These are phyloP conservation scores for Monosporascus sp. DNA, from an alignment of 2,329 filamentous ascomycete species.

Conservation along the genomic window DNA sequence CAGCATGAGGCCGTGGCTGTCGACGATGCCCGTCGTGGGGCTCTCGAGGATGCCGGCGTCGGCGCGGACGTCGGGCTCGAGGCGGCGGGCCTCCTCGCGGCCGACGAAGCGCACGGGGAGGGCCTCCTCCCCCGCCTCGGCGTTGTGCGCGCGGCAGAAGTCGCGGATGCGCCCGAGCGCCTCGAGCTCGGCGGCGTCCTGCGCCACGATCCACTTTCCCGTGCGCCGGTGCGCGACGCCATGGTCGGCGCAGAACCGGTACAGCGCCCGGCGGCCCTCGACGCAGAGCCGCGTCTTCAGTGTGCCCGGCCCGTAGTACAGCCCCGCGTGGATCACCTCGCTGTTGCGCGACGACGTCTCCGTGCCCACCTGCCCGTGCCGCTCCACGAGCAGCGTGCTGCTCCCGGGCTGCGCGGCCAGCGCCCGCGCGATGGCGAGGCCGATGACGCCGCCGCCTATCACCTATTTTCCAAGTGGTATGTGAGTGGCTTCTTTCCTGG, in stretches of 20 bases:
- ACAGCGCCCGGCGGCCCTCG: constrained; percentile 69
- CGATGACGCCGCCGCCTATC: constrained; percentile 62
- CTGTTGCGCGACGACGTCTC: constrained; percentile 89
- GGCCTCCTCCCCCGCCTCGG: constrained; percentile 18
- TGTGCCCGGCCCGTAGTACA: constrained; percentile 75
- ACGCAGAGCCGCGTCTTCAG: constrained; percentile 85
- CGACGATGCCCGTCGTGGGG: constrained; percentile 82
- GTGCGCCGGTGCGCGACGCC: constrained; percentile 66
- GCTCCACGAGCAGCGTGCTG: constrained; percentile 74
- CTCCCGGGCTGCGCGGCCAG: constrained; percentile 59
- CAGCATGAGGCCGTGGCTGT: constrained; percentile 80
- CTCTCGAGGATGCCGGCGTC: constrained; percentile 73
- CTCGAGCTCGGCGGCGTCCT: constrained; percentile 65
- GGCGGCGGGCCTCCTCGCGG: constrained; percentile 50
- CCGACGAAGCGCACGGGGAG: constrained; percentile 52
- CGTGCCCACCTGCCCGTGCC: constrained; percentile 68
- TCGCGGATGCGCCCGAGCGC: constrained; percentile 49
- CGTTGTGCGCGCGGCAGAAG: constrained; percentile 30
- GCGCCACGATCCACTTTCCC: constrained; percentile 94
- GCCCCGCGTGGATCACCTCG: constrained; percentile 92
- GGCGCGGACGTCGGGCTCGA: constrained; percentile 74
- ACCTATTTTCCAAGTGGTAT: constrained; percentile 31
- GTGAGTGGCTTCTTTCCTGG: too few relatives aligned
- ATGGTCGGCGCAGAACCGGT: constrained; percentile 65
- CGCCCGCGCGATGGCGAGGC: constrained; percentile 71